phyloP scores from a whole-genome alignment of 228 moss, liverwort and hornwort species.

The Sphagnum fallax region DNA sequence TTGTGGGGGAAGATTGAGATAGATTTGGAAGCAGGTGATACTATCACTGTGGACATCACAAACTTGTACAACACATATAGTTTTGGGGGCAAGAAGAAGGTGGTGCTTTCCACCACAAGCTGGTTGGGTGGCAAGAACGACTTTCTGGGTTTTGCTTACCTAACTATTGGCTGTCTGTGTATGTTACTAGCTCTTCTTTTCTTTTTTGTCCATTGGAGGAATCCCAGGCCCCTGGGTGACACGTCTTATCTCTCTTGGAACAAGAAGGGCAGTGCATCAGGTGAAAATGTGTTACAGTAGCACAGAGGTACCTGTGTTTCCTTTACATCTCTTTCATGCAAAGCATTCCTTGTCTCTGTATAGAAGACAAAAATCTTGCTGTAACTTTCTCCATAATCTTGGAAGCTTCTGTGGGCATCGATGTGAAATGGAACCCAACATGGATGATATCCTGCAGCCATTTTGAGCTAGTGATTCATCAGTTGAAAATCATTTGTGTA shows the following conservation, averaged over 20 bases:
- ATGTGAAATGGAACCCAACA: too few relatives aligned
- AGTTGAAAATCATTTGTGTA: too few relatives aligned
- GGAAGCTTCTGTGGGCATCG: too few relatives aligned
- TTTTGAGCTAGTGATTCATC: too few relatives aligned
- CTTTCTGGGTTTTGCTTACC: constrained; percentile 14
- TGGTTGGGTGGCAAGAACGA: constrained; percentile 30
- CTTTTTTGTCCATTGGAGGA: constrained; percentile 12
- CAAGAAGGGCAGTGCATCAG: constrained; percentile 1
- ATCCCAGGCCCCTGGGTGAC: constrained; percentile 12
- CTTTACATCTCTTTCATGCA: neutral
- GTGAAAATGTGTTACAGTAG: neutral
- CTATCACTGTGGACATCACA: neutral
- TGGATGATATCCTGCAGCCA: too few relatives aligned
- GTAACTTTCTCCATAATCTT: too few relatives aligned
- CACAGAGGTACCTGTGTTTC: neutral
- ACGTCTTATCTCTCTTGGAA: constrained; percentile 18
- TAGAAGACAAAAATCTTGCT: neutral
- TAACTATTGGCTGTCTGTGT: constrained; percentile 7
- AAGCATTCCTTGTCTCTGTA: neutral
- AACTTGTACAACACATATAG: constrained; percentile 22
- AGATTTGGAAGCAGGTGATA: constrained; percentile 6
- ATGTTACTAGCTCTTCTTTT: constrained; percentile 4
- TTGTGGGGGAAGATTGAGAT: constrained; percentile 23
- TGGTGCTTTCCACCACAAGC: constrained; percentile 20
- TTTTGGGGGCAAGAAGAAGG: constrained; percentile 20